Conservation (phyloP, 2,329 filamentous ascomycete species). For the Aspergillus tanneri region DNA sequence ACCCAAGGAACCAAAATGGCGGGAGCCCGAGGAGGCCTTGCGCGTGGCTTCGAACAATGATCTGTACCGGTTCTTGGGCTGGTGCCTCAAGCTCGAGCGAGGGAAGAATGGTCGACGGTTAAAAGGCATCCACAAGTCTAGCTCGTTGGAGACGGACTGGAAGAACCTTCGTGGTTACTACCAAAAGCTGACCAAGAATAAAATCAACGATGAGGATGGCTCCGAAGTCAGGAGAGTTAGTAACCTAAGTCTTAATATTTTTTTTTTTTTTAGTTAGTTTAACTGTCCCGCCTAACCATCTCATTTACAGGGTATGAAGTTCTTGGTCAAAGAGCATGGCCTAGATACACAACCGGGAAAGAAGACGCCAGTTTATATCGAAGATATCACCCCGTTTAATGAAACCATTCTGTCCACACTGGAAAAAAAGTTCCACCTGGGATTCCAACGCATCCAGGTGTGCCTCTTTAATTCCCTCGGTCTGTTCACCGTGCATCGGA, state of each 20-base stretch:
- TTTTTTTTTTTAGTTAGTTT: not conserved
- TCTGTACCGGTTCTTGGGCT: constrained; percentile 11
- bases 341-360: constrained; percentile 16
- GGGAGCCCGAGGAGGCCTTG: constrained; percentile 12
- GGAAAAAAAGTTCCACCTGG: constrained; percentile 18
- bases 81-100: constrained; percentile 8
- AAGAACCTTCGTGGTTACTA: constrained; percentile 18
- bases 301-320: constrained; percentile 13
- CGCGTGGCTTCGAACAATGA: constrained; percentile 16
- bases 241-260: not conserved
- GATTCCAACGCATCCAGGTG: constrained; percentile 16
- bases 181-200: constrained; percentile 14
- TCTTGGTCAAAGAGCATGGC: constrained; percentile 10
- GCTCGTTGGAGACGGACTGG: constrained; percentile 15
- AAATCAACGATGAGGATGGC: constrained; percentile 6
- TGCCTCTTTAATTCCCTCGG: constrained; percentile 16
- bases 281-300: not conserved
- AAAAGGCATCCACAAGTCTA: constrained; percentile 15
- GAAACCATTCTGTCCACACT: constrained; percentile 16
- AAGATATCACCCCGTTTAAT: constrained; percentile 19
- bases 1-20: constrained; percentile 7
- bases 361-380: constrained; percentile 21
- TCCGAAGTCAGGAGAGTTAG: constrained; percentile 1
- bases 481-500: constrained; percentile 17
- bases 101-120: constrained; percentile 2